Percentiles rank a stretch among this genome's conserved stretches.
These are phyloP conservation scores for Hymenoscyphus fraxineus DNA, from an alignment of 2,329 filamentous ascomycete species.

Conservation along the genomic window DNA sequence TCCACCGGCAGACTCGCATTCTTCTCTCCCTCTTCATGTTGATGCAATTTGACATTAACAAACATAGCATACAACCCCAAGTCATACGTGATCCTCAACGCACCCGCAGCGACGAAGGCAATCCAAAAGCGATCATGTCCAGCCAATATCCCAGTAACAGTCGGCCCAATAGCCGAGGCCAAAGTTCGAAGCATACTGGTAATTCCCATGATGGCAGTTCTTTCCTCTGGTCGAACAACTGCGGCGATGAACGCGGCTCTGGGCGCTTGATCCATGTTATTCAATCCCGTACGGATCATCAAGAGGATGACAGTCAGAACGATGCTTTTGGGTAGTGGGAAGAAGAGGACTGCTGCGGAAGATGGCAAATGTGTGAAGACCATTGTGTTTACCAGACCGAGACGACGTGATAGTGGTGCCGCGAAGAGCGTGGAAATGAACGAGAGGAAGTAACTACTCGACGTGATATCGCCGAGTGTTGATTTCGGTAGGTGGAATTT, in stretches of 20 bases:
- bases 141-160: slow-evolving; percentile 59
- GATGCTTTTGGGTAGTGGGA: slow-evolving; percentile 44
- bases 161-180: slow-evolving; percentile 56
- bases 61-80: slow-evolving; percentile 52
- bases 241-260: slow-evolving; percentile 65
- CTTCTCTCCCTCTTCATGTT: slow-evolving; percentile 18
- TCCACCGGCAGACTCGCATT: neutral
- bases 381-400: slow-evolving; percentile 66
- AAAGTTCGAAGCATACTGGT: slow-evolving; percentile 65
- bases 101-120: slow-evolving; percentile 58
- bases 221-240: slow-evolving; percentile 58
- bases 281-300: slow-evolving; percentile 55
- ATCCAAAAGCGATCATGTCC: slow-evolving; percentile 55
- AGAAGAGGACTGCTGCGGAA: slow-evolving; percentile 52
- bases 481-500: slow-evolving; percentile 55
- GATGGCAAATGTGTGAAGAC: slow-evolving; percentile 70
- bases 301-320: slow-evolving; percentile 57
- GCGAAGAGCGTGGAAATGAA: slow-evolving; percentile 49
- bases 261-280: slow-evolving; percentile 68
- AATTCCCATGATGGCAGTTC: slow-evolving; percentile 67
- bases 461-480: slow-evolving; percentile 56
- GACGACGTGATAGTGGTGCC: slow-evolving; percentile 45
- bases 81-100: slow-evolving; percentile 58
- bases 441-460: slow-evolving; percentile 52
- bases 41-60: slow-evolving; percentile 30